Base-by-base conservation (phyloP, 148 eudicot genomes). In the Silene uniflora region DNA sequence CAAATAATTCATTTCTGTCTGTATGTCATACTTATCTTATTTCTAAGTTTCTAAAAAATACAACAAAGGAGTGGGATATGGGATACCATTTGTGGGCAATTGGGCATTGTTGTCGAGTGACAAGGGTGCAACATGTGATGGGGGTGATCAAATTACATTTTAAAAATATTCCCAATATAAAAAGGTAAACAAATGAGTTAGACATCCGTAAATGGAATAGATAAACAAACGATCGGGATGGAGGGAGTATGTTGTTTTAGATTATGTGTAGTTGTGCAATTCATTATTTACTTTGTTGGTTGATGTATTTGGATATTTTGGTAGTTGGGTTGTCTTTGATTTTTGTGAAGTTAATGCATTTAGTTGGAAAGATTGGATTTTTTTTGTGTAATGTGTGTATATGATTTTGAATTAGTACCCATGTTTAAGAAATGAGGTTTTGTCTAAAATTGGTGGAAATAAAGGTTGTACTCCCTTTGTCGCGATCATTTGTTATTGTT, bases 271-370 rank as follows among this genome's bases (percentile, higher is more conserved):
- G 5, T n/a, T 17, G 12, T 9, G 14, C 3, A 39, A 9, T 25
- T 3, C 62, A 0, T 42, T 32, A 32, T 2, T 32, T 32, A 32
- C 35, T 32, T 32, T 32, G 35, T 32, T 32, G 4, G 35, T 32
- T 32, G 35, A 32, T 32, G 5, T 32, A 32, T 2, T 32, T 32
- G 4, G 5, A 7, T 22, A 22, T 5, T 18, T 65, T 35, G 44
- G 44, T 39, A 39, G 9, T 39, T 47, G 59, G 73, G 73, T 69
- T 9, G 10, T 14, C 32, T 69, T 69, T 69, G 60, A 11, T 69
- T 69, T 46, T 17, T 68, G 10, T 35, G 39, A 0, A 32, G 11
- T 0, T 11, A 64, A 39, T 42, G 24, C 10, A 69, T 11, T 49
- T 69, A 7, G 55, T 42, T 13, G 24, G 72, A 49, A 44, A 44